Evolutionary conservation across 306 rosid species (phyloP).

Genomic region (Corylus americana): DNA sequence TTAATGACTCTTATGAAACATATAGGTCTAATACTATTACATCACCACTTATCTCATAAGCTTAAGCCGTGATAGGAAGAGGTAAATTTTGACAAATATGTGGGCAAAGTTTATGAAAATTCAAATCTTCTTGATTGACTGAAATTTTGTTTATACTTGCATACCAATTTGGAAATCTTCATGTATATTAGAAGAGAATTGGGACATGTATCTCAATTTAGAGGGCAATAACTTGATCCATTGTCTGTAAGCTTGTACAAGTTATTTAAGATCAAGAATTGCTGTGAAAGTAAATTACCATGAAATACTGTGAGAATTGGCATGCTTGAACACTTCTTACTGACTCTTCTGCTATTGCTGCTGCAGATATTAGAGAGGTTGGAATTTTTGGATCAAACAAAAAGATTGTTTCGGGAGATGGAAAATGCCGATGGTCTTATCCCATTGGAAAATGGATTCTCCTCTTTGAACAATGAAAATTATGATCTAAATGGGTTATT

Average conservation of each 20-base stretch:
- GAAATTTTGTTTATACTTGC: neutral
- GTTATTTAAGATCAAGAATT: neutral
- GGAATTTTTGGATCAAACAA: conserved; percentile 55
- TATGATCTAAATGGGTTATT: conserved; percentile 50
- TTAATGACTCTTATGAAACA: too few species aligned
- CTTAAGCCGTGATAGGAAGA: too few species aligned
- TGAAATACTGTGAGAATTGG: neutral
- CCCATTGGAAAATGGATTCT: conserved; percentile 26
- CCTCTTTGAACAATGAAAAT: conserved; percentile 37
- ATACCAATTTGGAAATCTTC: neutral
- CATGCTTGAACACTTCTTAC: conserved; percentile 6
- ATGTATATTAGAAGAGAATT: neutral
- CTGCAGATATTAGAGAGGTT: conserved; percentile 56
- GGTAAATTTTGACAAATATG: too few species aligned
- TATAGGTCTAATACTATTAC: neutral
- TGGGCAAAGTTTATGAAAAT: neutral
- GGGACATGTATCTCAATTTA: neutral
- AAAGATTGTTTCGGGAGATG: conserved; percentile 43
- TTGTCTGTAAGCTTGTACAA: too few species aligned
- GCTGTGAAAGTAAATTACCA: neutral
- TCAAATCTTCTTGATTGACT: neutral
- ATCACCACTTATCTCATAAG: too few species aligned
- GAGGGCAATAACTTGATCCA: neutral
- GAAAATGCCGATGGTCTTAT: conserved; percentile 27
- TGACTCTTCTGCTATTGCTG: conserved; percentile 27